These are phyloP conservation scores for Patellaria atrata DNA, from an alignment of 495 filamentous ascomycete genomes.

Conservation along the genomic window DNA sequence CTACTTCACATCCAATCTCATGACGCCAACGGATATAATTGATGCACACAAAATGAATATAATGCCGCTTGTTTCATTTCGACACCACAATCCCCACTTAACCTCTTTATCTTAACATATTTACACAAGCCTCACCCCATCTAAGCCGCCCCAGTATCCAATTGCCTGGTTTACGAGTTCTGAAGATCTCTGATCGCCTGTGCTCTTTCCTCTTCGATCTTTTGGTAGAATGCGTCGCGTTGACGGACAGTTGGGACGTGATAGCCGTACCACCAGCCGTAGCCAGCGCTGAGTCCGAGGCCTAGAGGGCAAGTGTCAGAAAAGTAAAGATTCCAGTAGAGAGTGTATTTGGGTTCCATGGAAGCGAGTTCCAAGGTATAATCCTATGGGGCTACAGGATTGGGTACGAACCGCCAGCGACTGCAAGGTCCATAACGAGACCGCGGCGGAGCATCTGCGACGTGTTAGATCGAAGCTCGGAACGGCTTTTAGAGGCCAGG, in stretches of 20 bases:
- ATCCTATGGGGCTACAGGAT: conserved; percentile 1
- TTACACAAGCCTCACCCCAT: no score
- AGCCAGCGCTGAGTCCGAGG: conserved; percentile 56
- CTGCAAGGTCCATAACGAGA: conserved; percentile 65
- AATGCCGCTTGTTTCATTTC: no score
- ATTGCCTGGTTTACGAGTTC: no score
- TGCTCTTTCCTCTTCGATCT: conserved; percentile 56
- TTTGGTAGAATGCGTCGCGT: conserved; percentile 63
- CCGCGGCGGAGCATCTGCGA: conserved; percentile 54
- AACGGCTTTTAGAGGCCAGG: conserved; percentile 15
- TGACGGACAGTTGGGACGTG: conserved; percentile 62
- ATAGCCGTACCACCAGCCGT: conserved; percentile 74
- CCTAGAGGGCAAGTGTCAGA: conserved; percentile 28
- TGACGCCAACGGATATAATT: no score
- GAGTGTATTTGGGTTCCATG: no score
- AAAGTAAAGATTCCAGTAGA: no score
- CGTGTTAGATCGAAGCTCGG: conserved; percentile 16
- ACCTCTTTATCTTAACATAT: no score
- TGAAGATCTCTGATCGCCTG: conserved; percentile 25
- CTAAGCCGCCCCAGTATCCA: no score
- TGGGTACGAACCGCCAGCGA: conserved; percentile 54
- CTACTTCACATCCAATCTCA: no score
- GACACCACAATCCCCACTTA: no score
- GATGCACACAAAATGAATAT: no score
- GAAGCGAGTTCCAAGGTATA: no score